Evolutionary conservation across 2,329 filamentous ascomycete genomes (phyloP), one percentile per base, ranked within the genome.

Genomic region (Penicillium vulpinum): DNA sequence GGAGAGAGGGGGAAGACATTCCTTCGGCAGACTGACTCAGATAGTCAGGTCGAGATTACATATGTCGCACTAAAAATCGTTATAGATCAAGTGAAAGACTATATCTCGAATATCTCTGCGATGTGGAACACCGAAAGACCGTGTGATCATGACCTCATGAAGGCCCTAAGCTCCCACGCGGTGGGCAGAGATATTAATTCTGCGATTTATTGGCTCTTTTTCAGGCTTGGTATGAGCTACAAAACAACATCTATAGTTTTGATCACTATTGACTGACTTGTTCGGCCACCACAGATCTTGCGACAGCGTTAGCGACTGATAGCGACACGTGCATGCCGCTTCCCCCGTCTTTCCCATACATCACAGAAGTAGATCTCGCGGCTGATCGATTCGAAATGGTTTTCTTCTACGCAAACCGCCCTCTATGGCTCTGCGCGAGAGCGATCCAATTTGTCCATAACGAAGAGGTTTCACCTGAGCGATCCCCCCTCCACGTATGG

Each of bases 341-440:
- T 9, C 64, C 66, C 6, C 51, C 59, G 9, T 48, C 54, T 7
- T 50, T 64, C 9, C 53, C 64, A 4, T 63, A 49, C 57, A 5
- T 54, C 26, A 43, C 50, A 18, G 40, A 63, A 47, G 28, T 35
- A 51, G 44, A 61, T 8, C 15, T 51, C 3, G 55, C 39, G 7
- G 24, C 16, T 13, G 64, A 66, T 35, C 59, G 57, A 1, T 64
- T 60, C 50, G 62, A 62, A 22, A 47, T 57, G n/a, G 50, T 63
- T 5, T 63, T 62, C 22, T 62, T 62, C 26, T 69, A 63, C 40
- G 60, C 67, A 3, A 57, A 66, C 28, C 55, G 56, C 11, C 61
- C 68, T 13, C 62, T 72, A 22, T 66, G 65, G 61, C 57, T 71
- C 5, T 70, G 66, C 51, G 68, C 61, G 6, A 66, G 66, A 26